Evolutionary conservation across 192 early-diverging fungal genomes (phyloP), one percentile per base, ranked within the genome.

Genomic region (Dimargaris xerosporica): DNA sequence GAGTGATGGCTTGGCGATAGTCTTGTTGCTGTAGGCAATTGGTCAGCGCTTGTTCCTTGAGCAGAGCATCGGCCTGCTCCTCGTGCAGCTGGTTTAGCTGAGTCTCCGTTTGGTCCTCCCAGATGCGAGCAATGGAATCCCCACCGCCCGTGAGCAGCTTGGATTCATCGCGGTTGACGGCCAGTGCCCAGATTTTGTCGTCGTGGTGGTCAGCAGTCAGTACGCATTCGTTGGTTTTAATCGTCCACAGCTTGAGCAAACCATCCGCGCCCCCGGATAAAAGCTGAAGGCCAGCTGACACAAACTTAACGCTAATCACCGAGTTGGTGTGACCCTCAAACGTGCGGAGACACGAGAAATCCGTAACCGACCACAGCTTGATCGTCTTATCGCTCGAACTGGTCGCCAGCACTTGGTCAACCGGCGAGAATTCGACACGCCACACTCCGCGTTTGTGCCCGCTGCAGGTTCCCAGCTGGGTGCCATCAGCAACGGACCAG

Each of bases 251-350:
- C 73, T 99, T 99, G 54, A 96, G 73, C 46, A 99, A 78, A 19
- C 93, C 94, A 65, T 99, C 96, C 0, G 90, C 89, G 11, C 91
- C 93, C 29, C 78, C 79, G 19, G 88, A 91, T 21, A 92, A 70
- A 39, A 99, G 68, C 69, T 99, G 96, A 51, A 85, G 79, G 19
- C 96, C 96, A 10, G 79, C 75, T 6, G 91, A 85, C 54, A 96
- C 55, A 67, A 97, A 99, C 30, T 78, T 76, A 6, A 89, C 78
- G 65, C 85, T 82, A 21, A 99, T 79, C 13, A 96, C 92, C 5
- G 91, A 90, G 74, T 93, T 98, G n/a, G 92, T 86, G 67, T 99
- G 96, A 0, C 96, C 94, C 65, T 99, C 94, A 69, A 99, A 87
- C 0, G 94, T 96, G 77, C 88, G 90, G 15, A 96, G 71, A 76